Evolutionary conservation across 1,284 basidiomycete species (phyloP).

Genomic region (Ustilago xerochloae): DNA sequence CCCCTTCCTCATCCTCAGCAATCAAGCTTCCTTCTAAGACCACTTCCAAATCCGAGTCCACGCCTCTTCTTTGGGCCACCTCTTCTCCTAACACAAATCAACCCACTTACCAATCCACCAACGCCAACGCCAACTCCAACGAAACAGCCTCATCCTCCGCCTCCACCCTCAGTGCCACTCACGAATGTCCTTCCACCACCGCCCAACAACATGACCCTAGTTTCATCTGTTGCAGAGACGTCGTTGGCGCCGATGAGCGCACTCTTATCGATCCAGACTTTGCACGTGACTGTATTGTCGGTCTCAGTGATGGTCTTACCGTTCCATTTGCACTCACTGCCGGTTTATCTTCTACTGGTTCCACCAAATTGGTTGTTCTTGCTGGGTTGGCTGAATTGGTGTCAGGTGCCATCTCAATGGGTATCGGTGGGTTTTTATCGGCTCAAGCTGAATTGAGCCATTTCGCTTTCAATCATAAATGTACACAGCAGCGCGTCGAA

Average conservation of each 20-base stretch:
- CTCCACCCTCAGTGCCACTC: constrained; percentile 26
- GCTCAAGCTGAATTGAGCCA: constrained; percentile 96
- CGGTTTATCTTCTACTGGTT: constrained; percentile 88
- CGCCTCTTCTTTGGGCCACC: constrained; percentile 47
- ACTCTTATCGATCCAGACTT: constrained; percentile 82
- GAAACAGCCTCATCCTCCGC: constrained; percentile 29
- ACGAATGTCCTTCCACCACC: constrained; percentile 27
- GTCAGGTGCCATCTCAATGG: constrained; percentile 79
- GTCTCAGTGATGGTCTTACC: constrained; percentile 93
- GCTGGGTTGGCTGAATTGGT: constrained; percentile 83
- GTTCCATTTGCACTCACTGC: constrained; percentile 73
- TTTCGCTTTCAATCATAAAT: constrained; percentile 46
- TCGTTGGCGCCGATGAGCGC: constrained; percentile 80
- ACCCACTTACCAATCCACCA: too few species aligned
- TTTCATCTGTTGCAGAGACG: constrained; percentile 79
- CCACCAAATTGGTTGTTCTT: constrained; percentile 86
- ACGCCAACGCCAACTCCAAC: constrained; percentile 15
- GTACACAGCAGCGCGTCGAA: constrained; percentile 77
- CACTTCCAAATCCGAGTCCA: constrained; percentile 29
- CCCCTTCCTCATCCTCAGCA: constrained; percentile 4
- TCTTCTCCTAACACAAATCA: too few species aligned
- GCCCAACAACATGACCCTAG: constrained; percentile 19
- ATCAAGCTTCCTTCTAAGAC: constrained; percentile 36
- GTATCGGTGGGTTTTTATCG: constrained; percentile 94
- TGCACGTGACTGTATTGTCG: constrained; percentile 84